Evolutionary conservation across 805 yeast genomes (phyloP), one percentile per base, ranked within the genome.

Genomic region (Schwanniomyces yamadae): DNA sequence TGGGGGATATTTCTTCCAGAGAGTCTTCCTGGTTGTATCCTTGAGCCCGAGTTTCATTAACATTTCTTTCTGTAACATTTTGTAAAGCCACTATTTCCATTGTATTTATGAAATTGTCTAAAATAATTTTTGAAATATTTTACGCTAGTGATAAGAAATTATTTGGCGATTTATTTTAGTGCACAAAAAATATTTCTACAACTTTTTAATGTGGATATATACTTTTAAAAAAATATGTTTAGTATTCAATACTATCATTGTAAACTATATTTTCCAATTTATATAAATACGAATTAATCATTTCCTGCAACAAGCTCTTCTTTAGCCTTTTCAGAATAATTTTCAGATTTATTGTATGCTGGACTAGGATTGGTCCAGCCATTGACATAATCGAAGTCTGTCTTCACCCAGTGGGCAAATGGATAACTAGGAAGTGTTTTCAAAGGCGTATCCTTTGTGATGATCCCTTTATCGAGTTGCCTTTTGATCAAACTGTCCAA

Each of bases 371-470:
- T 66, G 33, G 50, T 57, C 65, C 68, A 67, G 23, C 71, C 71
- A 41, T 61, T 61, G 20, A 55, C 54, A 28, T 45, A 55, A 42
- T 67, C 71, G 45, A 58, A 67, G 42, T 64, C 66, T 7, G 71
- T 63, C 33, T 63, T 51, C 4, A 57, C 69, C 73, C 73, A 80
- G 48, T 73, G 68, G 2, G 86, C 84, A 64, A 80, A 80, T 22
- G 87, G 87, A 49, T 80, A 80, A 2, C 77, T 62, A 13, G 80
- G 76, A 31, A 72, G 50, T 0, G 86, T 80, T 46, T 71, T 77
- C 16, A 80, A 42, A 2, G 83, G 83, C 0, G 78, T 71, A 14
- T 79, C 82, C 25, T 69, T 68, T 2, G 48, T 51, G 13, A 82
- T 80, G 6, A 82, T 42, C 0, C 84, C 84, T 39, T 61, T 37